phyloP scores from a whole-genome alignment of 108 stramenopile species.

The Stephanodiscus triporus region DNA sequence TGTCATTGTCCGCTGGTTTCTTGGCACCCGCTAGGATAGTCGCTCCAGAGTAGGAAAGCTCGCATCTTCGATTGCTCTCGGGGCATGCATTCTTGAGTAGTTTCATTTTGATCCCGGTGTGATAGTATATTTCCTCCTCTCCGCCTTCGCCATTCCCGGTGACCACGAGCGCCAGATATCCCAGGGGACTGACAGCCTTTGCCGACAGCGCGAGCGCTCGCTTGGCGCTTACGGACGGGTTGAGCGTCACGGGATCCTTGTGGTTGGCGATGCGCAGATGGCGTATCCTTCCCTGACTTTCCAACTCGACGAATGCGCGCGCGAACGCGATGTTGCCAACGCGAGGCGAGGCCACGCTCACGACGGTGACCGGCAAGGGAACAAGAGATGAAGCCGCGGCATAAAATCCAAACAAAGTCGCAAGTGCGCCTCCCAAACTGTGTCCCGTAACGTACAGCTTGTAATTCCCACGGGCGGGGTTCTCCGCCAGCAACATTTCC shows the following conservation, averaged over 20 bases:
- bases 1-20: conserved; percentile 10
- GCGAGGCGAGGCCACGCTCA: conserved; percentile 67
- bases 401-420: conserved; percentile 72
- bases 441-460: conserved; percentile 75
- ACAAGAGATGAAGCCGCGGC: conserved; percentile 46
- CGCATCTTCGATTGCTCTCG: conserved; percentile 18
- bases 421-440: conserved; percentile 76
- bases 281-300: conserved; percentile 60
- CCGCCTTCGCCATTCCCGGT: conserved; percentile 32
- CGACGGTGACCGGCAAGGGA: conserved; percentile 55
- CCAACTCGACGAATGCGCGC: conserved; percentile 62
- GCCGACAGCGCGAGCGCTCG: conserved; percentile 44
- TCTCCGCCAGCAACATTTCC: conserved; percentile 43
- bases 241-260: conserved; percentile 74
- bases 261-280: conserved; percentile 77
- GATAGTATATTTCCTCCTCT: conserved; percentile 64
- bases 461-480: conserved; percentile 41
- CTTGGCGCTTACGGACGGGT: conserved; percentile 63
- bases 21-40: conserved; percentile 45
- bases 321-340: conserved; percentile 72
- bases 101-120: conserved; percentile 65
- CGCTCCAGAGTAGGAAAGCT: conserved; percentile 39
- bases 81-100: conserved; percentile 29
- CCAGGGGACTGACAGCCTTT: conserved; percentile 44
- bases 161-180: conserved; percentile 42